A percentile compares a stretch with the other conserved stretches of the same genome.
phyloP scores from a whole-genome alignment of 1,284 basidiomycete genomes.

The Earliella scabrosa region DNA sequence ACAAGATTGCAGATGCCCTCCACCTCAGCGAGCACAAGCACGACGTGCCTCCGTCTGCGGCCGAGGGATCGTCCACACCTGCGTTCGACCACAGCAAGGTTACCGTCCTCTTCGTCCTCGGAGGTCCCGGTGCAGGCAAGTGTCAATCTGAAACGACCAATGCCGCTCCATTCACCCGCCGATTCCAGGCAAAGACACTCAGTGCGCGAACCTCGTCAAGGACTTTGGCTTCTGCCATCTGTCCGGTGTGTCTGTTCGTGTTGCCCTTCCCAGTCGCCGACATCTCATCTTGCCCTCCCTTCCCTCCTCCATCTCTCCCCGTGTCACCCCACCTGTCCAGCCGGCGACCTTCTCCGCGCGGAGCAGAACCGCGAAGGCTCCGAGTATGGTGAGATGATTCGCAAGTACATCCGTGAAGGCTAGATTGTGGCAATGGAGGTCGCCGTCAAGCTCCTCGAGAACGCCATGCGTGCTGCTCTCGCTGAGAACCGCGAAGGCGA shows the following conservation, averaged over 20 bases:
- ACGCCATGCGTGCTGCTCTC: constrained; percentile 84
- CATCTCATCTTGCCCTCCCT: background rate
- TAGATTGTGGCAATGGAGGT: constrained; percentile 97
- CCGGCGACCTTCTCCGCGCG: constrained; percentile 96
- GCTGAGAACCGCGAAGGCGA: constrained; percentile 44
- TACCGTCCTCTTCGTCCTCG: constrained; percentile 94
- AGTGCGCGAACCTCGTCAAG: constrained; percentile 87
- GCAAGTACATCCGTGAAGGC: constrained; percentile 90
- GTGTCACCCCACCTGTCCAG: constrained; percentile 49
- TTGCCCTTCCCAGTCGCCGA: background rate
- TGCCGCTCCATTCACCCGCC: too few species aligned
- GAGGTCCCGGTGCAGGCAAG: constrained; percentile 93
- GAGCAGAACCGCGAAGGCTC: constrained; percentile 92
- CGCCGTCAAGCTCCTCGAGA: constrained; percentile 94
- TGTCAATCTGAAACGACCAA: background rate
- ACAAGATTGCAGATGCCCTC: constrained; percentile 54
- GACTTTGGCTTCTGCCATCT: constrained; percentile 94
- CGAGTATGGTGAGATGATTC: constrained; percentile 86
- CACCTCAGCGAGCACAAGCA: constrained; percentile 36
- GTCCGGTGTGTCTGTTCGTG: constrained; percentile 64
- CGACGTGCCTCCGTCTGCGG: constrained; percentile 7
- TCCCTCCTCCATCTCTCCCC: background rate
- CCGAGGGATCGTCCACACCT: constrained; percentile 29
- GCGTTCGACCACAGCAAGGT: constrained; percentile 80
- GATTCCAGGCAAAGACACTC: constrained; percentile 91